Evolutionary conservation across 129 eudicot species (phyloP), one percentile per base, ranked within the genome.

Genomic region (Oenanthe sinensis): DNA sequence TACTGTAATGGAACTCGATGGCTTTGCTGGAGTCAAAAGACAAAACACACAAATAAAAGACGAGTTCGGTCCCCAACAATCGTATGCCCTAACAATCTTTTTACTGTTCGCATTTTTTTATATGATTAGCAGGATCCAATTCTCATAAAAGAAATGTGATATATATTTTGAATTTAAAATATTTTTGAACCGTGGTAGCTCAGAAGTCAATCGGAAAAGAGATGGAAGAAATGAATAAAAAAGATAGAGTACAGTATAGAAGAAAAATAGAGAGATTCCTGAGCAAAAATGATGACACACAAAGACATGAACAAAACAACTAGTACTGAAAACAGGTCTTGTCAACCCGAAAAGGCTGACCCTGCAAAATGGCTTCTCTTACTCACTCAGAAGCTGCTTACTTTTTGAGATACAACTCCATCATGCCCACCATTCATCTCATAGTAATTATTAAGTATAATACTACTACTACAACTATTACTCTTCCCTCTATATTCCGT

Each of bases 281-380:
- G 36, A 60, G 15, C 36, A 3, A 60, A n/a, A 60, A 14, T 58
- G 67, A 58, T 8, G 45, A 69, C 5, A 16, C 74, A 36, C 74
- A 69, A 36, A 69, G 74, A 37, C 74, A 69, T 3, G 11, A 37
- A 40, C 45, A 40, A 69, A 37, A 40, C 45, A 40, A 69, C 10
- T 47, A 17, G 39, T 60, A n/a, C 68, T 24, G 68, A 60, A 58
- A 60, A 60, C 68, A 60, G 68, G 68, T 60, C 68, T 60, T 60
- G 68, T 60, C 68, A 60, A 60, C 68, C 68, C 68, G 3, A 60
- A 60, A 60, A 60, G 68, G 68, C 68, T 60, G 33, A 60, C 68
- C 68, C 68, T 60, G 68, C 33, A 24, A 60, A 60, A 60, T 60
- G 15, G 68, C 15, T n/a, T 60, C 68, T 58, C 63, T 22, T 28